Conservation (phyloP, 2,329 filamentous ascomycete species). For the Aureobasidium mangrovei region DNA sequence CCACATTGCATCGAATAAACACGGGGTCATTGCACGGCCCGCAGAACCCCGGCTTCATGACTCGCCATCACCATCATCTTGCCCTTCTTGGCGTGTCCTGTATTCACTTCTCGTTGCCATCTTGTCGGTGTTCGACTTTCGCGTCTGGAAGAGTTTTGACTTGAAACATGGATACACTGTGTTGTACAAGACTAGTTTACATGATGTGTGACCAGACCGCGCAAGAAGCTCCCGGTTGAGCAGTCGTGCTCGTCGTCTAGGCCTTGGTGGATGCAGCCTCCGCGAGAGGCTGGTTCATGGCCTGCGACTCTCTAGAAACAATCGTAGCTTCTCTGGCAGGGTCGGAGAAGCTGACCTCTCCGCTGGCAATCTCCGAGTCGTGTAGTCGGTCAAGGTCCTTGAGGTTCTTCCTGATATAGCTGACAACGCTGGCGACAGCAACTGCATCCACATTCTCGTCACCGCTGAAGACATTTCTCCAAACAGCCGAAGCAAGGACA, state of each 20-base stretch:
- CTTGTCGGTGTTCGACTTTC: too few species aligned
- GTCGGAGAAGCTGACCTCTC: conserved; percentile 39
- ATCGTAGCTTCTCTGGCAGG: conserved; percentile 3
- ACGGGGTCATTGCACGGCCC: not conserved
- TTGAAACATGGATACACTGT: not conserved
- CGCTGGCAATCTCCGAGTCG: conserved; percentile 44
- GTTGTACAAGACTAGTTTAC: not conserved
- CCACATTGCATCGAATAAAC: not conserved
- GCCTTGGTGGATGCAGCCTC: not conserved
- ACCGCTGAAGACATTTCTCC: conserved; percentile 87
- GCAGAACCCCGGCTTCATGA: not conserved
- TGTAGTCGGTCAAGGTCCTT: conserved; percentile 44
- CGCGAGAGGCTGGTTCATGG: not conserved
- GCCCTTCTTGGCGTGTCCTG: not conserved
- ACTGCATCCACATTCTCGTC: conserved; percentile 52
- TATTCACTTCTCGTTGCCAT: too few species aligned
- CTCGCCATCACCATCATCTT: not conserved
- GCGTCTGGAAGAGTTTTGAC: too few species aligned
- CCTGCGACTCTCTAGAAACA: conserved; percentile 1
- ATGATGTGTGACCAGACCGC: not conserved
- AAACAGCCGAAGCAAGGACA: conserved; percentile 71
- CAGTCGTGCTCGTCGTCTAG: too few species aligned
- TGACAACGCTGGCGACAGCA: conserved; percentile 53
- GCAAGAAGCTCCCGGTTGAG: not conserved
- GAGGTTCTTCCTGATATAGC: conserved; percentile 53